These are phyloP conservation scores for Diplocarpon rosae DNA, from an alignment of 2,329 filamentous ascomycete genomes.

Conservation along the genomic window DNA sequence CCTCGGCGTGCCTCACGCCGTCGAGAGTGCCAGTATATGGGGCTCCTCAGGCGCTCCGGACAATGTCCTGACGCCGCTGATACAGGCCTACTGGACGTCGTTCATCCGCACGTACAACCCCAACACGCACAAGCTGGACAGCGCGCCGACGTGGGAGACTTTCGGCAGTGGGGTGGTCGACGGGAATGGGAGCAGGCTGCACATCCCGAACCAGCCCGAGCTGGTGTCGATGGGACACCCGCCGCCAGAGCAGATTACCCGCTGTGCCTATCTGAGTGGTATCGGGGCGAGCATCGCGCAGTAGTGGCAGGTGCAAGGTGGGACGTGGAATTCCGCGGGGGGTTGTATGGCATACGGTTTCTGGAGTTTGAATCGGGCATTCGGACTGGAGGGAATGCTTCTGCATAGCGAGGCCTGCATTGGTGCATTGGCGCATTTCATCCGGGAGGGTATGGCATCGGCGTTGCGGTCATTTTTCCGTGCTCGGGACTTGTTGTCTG, in stretches of 20 bases:
- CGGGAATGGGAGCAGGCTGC: conserved; percentile 18
- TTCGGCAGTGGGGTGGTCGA: conserved; percentile 26
- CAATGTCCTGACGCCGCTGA: conserved; percentile 43
- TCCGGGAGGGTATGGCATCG: too few species aligned
- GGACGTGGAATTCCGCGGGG: too few species aligned
- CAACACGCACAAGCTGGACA: conserved; percentile 40
- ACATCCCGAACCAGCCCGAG: conserved; percentile 33
- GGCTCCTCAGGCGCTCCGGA: conserved; percentile 52
- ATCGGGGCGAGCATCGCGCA: conserved; percentile 31
- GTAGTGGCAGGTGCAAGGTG: background rate
- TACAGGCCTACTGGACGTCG: conserved; percentile 64
- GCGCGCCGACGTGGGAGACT: conserved; percentile 40
- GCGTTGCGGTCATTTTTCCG: too few species aligned
- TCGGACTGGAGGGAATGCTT: too few species aligned
- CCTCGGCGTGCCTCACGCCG: conserved; percentile 54
- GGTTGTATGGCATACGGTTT: background rate
- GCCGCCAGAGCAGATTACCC: conserved; percentile 28
- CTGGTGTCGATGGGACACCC: conserved; percentile 34
- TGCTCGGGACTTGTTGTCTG: too few species aligned
- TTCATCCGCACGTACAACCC: conserved; percentile 59
- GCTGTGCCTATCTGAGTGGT: conserved; percentile 37
- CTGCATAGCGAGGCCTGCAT: too few species aligned
- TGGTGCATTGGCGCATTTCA: too few species aligned
- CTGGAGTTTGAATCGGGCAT: background rate
- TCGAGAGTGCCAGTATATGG: conserved; percentile 57